Evolutionary conservation across 768 basidiomycete species (phyloP).

Genomic region (Coprinopsis strossmayeri): DNA sequence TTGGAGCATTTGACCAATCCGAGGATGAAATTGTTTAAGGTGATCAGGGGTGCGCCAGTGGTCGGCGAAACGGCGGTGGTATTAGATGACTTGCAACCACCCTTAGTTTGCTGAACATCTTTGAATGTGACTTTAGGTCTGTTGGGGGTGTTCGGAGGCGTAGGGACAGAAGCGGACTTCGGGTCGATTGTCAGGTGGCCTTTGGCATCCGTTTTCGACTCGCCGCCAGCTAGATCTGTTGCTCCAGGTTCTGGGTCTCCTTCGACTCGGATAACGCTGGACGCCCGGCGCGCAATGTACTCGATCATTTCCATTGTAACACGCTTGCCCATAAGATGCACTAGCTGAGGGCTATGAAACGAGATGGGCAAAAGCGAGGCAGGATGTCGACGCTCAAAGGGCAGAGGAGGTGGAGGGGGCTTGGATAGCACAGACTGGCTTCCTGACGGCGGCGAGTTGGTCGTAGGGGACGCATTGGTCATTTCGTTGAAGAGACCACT

Average conservation of each 20-base stretch:
- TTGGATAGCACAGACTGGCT: not conserved
- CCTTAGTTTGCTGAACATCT: slow-evolving; percentile 7
- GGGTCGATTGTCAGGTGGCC: slow-evolving; percentile 23
- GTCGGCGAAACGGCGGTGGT: slow-evolving; percentile 6
- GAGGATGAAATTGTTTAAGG: slow-evolving; percentile 79
- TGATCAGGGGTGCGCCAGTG: slow-evolving; percentile 30
- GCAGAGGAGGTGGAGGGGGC: slow-evolving; percentile 2
- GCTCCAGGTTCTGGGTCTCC: slow-evolving; percentile 29
- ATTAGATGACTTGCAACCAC: not conserved
- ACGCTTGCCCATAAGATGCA: slow-evolving; percentile 69
- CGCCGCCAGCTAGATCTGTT: not conserved
- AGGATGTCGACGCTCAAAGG: slow-evolving; percentile 44
- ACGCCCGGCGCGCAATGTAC: slow-evolving; percentile 75
- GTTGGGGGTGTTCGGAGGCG: slow-evolving; percentile 26
- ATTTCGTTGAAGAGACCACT: slow-evolving; percentile 2
- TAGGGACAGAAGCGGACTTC: slow-evolving; percentile 61
- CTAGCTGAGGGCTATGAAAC: slow-evolving; percentile 73
- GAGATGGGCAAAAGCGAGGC: slow-evolving; percentile 76
- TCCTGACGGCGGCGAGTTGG: not conserved
- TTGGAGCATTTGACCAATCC: slow-evolving; percentile 75
- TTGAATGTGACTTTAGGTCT: slow-evolving; percentile 14
- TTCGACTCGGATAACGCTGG: slow-evolving; percentile 67
- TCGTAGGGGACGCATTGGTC: not conserved
- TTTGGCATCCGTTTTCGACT: slow-evolving; percentile 4
- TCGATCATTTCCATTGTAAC: slow-evolving; percentile 84